Base-by-base conservation (phyloP, 2,329 filamentous ascomycete genomes). In the Diplodia corticola region DNA sequence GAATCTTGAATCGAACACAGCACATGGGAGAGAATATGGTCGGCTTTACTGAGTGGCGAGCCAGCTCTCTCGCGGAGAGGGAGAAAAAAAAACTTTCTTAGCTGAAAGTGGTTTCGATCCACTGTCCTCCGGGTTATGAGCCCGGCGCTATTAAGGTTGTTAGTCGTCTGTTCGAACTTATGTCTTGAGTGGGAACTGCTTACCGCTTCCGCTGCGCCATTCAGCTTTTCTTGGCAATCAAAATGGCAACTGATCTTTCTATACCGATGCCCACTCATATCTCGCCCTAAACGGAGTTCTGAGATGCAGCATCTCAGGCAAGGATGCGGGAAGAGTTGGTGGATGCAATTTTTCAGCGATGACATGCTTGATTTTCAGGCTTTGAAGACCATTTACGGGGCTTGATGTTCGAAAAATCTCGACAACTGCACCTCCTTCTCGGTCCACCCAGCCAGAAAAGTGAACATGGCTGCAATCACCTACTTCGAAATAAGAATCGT, bases 81-180 rank as follows among this genome's bases (percentile, higher is more conserved):
- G n/a, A 44, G 6, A 44, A 17, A 40, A 44, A 44, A 20, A 3
- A 44, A 44, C 40, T 44, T 44, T 44, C 40, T 30, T 67, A 67
- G 65, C 65, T 67, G 59, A 67, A 64, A 57, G 59, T 69, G 71
- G 71, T 73, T 73, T 73, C 71, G 71, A 73, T 73, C 71, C 71
- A 69, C 64, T 70, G 71, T 73, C 71, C 71, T 73, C 71, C 71
- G 71, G 71, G 71, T 73, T 73, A 73, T 73, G 71, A 73, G 71
- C 71, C 71, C 71, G 71, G 71, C 71, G 71, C 57, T 55, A n/a
- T 35, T 9, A 9, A 2, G 10, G 10, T n/a, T 48, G 24, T 48
- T 46, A 48, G 40, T 46, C 9, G 7, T 20, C 7, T 44, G 40
- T 20, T 44, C 17, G n/a, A 13, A 35, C 10, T 10, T 6, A 20